phyloP scores from a whole-genome alignment of 1,284 basidiomycete species.

The Fomitopsis betulina region DNA sequence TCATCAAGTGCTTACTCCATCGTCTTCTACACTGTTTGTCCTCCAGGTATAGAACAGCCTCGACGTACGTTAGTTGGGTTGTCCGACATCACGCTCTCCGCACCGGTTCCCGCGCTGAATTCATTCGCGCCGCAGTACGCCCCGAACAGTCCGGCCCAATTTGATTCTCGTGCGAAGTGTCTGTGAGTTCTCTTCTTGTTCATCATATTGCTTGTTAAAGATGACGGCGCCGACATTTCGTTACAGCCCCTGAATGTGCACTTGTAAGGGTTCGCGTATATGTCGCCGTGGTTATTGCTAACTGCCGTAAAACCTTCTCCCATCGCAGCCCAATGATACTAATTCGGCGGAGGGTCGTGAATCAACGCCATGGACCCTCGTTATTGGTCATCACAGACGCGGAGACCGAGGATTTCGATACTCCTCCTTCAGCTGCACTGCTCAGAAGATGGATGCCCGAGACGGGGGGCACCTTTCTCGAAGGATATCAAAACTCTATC shows the following conservation, averaged over 20 bases:
- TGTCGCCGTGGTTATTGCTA: too few species aligned
- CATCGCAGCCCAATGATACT: background rate
- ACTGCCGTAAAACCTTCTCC: background rate
- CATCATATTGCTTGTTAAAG: background rate
- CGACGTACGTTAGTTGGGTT: background rate
- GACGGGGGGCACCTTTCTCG: background rate
- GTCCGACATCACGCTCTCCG: background rate
- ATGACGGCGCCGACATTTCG: background rate
- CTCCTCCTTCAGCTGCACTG: background rate
- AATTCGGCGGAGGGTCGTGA: background rate
- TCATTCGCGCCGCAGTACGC: background rate
- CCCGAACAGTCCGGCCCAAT: background rate
- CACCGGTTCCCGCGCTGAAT: background rate
- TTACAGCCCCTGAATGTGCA: background rate
- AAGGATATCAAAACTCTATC: constrained; percentile 1
- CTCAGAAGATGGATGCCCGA: background rate
- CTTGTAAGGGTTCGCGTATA: background rate
- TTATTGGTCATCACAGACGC: too few species aligned
- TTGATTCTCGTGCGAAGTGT: background rate
- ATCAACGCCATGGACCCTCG: background rate
- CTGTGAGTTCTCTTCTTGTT: background rate
- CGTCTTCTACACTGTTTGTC: background rate
- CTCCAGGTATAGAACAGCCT: too few species aligned
- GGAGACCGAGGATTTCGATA: too few species aligned
- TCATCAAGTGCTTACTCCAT: background rate